Percentiles rank a stretch among this genome's conserved stretches.
These are phyloP conservation scores for Mucor plumbeus DNA, from an alignment of 371 early-diverging fungal genomes.

Conservation along the genomic window DNA sequence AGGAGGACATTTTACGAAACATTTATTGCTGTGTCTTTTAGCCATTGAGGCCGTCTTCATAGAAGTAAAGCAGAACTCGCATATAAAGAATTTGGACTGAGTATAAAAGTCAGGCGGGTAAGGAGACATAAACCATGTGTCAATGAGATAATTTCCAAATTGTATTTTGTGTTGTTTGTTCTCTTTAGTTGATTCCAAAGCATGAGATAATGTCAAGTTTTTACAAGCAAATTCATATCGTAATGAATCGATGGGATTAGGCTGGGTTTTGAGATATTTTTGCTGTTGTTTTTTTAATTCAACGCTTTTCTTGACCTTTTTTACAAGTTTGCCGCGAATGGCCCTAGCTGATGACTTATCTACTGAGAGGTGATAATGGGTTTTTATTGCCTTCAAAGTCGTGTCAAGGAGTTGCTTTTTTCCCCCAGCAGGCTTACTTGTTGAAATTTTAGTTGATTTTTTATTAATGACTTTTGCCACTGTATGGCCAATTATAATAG, in stretches of 20 bases:
- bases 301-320: not conserved
- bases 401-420: too few species aligned
- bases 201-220: not conserved
- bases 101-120: slow-evolving; percentile 91
- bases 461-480: not conserved
- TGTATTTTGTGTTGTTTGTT: not conserved
- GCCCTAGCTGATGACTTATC: not conserved
- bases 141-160: slow-evolving; percentile 13
- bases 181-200: not conserved
- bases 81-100: slow-evolving; percentile 75
- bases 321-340: not conserved
- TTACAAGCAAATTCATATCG: slow-evolving; percentile 1
- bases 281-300: not conserved
- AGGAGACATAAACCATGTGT: slow-evolving; percentile 87
- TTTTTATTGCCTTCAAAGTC: not conserved
- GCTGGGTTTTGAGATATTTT: not conserved
- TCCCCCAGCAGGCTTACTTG: too few species aligned
- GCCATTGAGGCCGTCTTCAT: slow-evolving; percentile 76
- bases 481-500: not conserved
- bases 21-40: slow-evolving; percentile 57
- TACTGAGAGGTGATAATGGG: not conserved
- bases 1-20: slow-evolving; percentile 9
- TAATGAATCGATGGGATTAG: not conserved
- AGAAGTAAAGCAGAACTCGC: slow-evolving; percentile 97
- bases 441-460: not conserved